Percentiles rank a stretch among this genome's conserved stretches.
Conservation (phyloP, 805 yeast genomes). For the Saturnispora saitoi region DNA sequence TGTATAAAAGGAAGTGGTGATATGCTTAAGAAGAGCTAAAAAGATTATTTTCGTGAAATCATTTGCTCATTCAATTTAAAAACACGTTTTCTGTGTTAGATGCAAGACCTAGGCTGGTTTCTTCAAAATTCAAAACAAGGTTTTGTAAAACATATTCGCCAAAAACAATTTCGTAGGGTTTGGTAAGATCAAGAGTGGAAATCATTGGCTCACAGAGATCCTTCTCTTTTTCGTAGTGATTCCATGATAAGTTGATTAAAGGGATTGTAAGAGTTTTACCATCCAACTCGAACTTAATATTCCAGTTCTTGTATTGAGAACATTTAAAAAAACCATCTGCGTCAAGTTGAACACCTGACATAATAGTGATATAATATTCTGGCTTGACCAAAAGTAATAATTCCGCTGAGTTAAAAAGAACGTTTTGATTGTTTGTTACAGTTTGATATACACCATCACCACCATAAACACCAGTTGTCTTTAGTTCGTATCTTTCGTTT, state of each 20-base stretch:
- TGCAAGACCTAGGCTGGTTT: conserved; percentile 14
- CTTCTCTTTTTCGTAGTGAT: conserved; percentile 10
- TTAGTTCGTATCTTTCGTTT: background rate
- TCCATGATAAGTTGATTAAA: conserved; percentile 16
- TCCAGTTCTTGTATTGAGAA: conserved; percentile 14
- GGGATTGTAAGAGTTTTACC: conserved; percentile 12
- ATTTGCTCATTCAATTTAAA: background rate
- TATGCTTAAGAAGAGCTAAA: no score
- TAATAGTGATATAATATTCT: conserved; percentile 7
- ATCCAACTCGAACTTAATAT: conserved; percentile 10
- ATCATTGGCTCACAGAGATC: conserved; percentile 20
- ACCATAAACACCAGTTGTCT: background rate
- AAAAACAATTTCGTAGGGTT: conserved; percentile 13
- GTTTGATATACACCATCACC: background rate
- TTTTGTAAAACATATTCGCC: conserved; percentile 20
- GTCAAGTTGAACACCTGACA: conserved; percentile 8
- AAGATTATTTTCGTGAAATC: no score
- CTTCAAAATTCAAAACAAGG: conserved; percentile 13
- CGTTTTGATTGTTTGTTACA: background rate
- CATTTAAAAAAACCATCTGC: conserved; percentile 13
- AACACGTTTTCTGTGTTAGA: conserved; percentile 9
- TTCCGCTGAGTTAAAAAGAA: conserved; percentile 16
- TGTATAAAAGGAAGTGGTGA: no score
- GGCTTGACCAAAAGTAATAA: conserved; percentile 13
- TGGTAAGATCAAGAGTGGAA: conserved; percentile 7